Percentiles rank a stretch among this genome's conserved stretches.
Evolutionary conservation across 2,329 filamentous ascomycete genomes (phyloP).

Genomic region (Fusarium marasasianum): DNA sequence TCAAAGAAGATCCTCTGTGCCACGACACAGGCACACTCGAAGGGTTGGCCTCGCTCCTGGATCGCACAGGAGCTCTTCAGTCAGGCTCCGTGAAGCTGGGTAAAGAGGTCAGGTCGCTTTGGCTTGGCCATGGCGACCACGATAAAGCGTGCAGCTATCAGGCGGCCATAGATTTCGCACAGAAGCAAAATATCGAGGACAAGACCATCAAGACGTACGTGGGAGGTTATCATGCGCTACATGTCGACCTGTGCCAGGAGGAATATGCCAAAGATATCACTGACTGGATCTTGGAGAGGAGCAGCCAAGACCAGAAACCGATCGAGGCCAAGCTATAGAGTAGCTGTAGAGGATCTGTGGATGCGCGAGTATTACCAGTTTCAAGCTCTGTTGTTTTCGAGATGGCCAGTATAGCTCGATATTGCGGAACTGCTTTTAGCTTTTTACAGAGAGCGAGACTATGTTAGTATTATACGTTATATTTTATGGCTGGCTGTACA

Average conservation of each 20-base stretch:
- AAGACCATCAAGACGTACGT: constrained; percentile 78
- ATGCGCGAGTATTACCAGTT: not conserved
- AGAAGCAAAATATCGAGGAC: constrained; percentile 68
- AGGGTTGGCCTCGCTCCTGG: constrained; percentile 79
- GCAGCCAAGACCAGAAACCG: constrained; percentile 30
- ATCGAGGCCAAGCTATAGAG: constrained; percentile 52
- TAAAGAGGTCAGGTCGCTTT: constrained; percentile 68
- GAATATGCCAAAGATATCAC: constrained; percentile 68
- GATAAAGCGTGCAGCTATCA: constrained; percentile 76
- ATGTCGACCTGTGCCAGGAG: constrained; percentile 65
- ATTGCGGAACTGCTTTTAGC: not conserved
- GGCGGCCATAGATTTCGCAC: constrained; percentile 71
- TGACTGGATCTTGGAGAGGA: constrained; percentile 70
- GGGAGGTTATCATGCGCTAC: constrained; percentile 81
- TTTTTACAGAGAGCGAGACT: not conserved
- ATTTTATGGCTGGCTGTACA: constrained; percentile 9
- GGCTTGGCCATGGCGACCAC: constrained; percentile 79
- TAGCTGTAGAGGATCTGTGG: not conserved
- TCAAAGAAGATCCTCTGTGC: constrained; percentile 74
- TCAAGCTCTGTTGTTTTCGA: not conserved
- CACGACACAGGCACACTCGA: constrained; percentile 90
- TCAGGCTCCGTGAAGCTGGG: constrained; percentile 63
- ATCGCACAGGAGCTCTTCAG: constrained; percentile 72
- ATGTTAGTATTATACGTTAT: not conserved
- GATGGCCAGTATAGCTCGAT: constrained; percentile 6